phyloP scores from a whole-genome alignment of 768 basidiomycete genomes.

The Nidula microcarpa region DNA sequence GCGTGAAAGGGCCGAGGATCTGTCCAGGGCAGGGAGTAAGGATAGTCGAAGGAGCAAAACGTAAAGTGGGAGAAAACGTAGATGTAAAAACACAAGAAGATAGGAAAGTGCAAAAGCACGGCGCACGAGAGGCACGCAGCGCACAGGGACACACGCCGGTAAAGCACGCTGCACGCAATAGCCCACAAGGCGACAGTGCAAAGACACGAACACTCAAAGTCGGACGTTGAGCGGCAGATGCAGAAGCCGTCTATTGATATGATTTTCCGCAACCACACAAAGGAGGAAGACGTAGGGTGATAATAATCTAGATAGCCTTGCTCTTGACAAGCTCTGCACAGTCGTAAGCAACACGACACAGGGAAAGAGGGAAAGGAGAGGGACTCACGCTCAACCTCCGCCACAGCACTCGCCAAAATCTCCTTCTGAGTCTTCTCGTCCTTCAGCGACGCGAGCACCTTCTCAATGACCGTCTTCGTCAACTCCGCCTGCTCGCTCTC shows the following conservation, averaged over 20 bases:
- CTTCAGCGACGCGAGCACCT: slow-evolving; percentile 76
- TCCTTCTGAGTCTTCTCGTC: slow-evolving; percentile 92
- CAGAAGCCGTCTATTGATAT: background rate
- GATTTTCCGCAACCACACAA: background rate
- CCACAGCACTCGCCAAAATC: slow-evolving; percentile 72
- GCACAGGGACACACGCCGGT: too few relatives aligned
- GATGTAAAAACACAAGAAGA: too few relatives aligned
- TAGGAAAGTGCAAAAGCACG: too few relatives aligned
- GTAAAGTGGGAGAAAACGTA: too few relatives aligned
- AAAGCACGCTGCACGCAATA: too few relatives aligned
- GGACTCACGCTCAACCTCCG: slow-evolving; percentile 87
- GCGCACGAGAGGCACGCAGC: too few relatives aligned
- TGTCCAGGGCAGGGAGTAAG: too few relatives aligned
- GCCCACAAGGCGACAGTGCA: too few relatives aligned
- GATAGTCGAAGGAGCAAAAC: too few relatives aligned
- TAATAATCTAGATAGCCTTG: slow-evolving; percentile 74
- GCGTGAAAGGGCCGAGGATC: too few relatives aligned
- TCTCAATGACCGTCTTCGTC: slow-evolving; percentile 82
- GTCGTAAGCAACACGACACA: background rate
- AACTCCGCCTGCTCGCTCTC: slow-evolving; percentile 95
- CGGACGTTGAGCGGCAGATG: too few relatives aligned
- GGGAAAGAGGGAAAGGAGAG: background rate
- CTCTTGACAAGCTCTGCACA: slow-evolving; percentile 79
- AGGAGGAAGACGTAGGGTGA: slow-evolving; percentile 1
- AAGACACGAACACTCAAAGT: too few relatives aligned